These are phyloP conservation scores for Solanum clarkiae DNA, from an alignment of 257 asterid species.

Conservation along the genomic window DNA sequence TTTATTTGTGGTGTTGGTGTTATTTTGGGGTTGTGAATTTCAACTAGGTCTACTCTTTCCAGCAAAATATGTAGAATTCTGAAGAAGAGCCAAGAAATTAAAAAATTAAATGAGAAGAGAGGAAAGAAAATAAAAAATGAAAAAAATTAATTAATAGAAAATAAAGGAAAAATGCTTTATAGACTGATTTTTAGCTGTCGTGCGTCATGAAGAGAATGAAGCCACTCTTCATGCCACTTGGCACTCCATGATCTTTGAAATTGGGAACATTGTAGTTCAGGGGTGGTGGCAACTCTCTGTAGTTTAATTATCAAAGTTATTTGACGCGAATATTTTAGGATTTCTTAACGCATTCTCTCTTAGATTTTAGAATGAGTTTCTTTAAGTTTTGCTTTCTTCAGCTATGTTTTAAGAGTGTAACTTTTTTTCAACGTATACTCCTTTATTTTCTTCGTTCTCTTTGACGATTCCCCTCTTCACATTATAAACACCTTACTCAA, in stretches of 20 bases:
- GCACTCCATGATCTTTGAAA: background rate
- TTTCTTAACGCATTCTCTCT: background rate
- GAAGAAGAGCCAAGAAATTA: background rate
- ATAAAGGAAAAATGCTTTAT: background rate
- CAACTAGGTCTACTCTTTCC: background rate
- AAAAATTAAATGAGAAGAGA: background rate
- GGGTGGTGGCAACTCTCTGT: background rate
- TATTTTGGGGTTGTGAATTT: background rate
- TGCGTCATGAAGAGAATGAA: background rate
- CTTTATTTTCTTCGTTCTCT: background rate
- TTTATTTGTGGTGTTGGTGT: background rate
- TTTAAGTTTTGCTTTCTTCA: background rate
- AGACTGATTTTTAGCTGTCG: background rate
- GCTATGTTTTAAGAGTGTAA: background rate
- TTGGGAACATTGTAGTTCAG: background rate
- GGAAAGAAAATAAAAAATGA: background rate
- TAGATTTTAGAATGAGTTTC: background rate
- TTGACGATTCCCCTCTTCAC: background rate
- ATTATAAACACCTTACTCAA: background rate
- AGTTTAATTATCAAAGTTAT: background rate
- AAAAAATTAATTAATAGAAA: background rate
- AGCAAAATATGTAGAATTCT: background rate
- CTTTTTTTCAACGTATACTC: background rate
- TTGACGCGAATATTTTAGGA: background rate
- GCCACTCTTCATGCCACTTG: background rate